Evolutionary conservation across 2,329 filamentous ascomycete genomes (phyloP), one percentile per base, ranked within the genome.

Genomic region (Hypoxylon sp.): DNA sequence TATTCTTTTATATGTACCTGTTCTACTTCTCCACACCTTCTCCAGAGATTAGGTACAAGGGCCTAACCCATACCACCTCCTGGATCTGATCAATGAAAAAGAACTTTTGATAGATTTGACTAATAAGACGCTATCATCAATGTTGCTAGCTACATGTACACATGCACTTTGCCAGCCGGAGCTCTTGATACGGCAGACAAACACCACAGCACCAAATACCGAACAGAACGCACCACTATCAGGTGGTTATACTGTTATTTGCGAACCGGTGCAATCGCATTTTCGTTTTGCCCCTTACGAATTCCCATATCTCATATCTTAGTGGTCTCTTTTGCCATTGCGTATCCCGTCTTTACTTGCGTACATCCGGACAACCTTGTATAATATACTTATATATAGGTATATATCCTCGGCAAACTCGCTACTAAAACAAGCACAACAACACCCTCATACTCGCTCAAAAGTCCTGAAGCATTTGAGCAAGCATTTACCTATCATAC

Each of bases 211-310:
- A 49, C 28, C 14, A 69, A 43, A 69, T 57, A 50, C 52, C 43
- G 46, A 53, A 61, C 60, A 14, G 58, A 61, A 57, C 68, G 52
- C 57, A 65, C 65, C 65, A 70, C 53, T 43, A 61, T 70, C 68
- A 68, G 49, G 45, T 66, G 65, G 65, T 66, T 68, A 14, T 61
- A 59, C 50, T 65, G 50, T 34, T 55, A 60, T 60, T 60, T 50
- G 61, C 41, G 50, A 60, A 25, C 56, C 43, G 21, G 41, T 51
- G 41, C 17, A 58, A 59, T 61, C n/a, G 45, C 13, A 49, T 58
- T 68, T 55, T 43, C 21, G 51, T 57, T 55, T 63, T 65, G 57
- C 60, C 61, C 45, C 60, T 60, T 63, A 25, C 19, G 10, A 58
- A 61, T 48, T 57, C 19, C 56, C 51, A 63, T 67, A 28, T 58